phyloP scores from a whole-genome alignment of 2,329 filamentous ascomycete species.

The Tolypocladium pustulatum region DNA sequence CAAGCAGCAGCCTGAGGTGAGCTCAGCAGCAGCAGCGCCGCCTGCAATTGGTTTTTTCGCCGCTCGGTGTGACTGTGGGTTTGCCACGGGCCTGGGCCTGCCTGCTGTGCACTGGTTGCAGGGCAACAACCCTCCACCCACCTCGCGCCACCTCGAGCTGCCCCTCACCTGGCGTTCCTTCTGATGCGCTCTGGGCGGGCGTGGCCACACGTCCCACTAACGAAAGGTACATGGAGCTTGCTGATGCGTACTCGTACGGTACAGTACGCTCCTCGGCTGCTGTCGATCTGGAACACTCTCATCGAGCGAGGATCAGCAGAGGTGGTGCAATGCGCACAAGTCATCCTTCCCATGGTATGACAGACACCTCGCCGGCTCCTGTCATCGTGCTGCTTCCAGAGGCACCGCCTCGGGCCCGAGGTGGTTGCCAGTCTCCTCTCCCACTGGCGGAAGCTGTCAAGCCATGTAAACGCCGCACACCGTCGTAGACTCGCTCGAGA shows the following conservation, averaged over 20 bases:
- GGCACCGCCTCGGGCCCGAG: too few relatives aligned
- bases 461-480: background rate
- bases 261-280: too few relatives aligned
- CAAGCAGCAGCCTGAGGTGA: background rate
- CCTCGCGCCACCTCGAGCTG: background rate
- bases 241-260: background rate
- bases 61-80: background rate
- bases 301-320: background rate
- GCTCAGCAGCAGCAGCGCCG: background rate
- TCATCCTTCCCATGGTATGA: background rate
- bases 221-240: background rate
- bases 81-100: background rate
- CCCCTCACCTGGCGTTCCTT: background rate
- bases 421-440: background rate
- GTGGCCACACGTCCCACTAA: background rate
- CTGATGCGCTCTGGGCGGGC: background rate
- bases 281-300: background rate
- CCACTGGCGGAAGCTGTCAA: background rate
- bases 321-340: background rate
- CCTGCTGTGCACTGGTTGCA: conserved; percentile 3
- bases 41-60: background rate
- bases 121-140: conserved; percentile 8
- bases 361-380: background rate
- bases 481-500: background rate
- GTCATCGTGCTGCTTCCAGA: background rate